These are phyloP conservation scores for Trypanosoma brucei DNA, from an alignment of 208 protist species.

Conservation along the genomic window DNA sequence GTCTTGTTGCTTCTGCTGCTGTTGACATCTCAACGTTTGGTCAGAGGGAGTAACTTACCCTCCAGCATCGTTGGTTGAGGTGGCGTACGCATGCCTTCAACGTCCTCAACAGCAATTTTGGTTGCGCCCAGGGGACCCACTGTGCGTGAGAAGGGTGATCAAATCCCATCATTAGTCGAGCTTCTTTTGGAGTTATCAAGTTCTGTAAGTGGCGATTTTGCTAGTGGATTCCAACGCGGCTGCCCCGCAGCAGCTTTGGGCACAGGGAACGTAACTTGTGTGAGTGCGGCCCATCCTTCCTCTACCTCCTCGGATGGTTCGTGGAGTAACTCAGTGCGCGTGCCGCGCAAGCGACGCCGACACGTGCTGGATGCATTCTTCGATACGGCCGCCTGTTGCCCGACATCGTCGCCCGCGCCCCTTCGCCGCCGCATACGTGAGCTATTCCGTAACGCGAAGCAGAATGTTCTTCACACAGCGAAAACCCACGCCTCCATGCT, in stretches of 20 bases:
- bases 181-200: constrained; percentile 17
- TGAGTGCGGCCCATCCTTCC: not conserved
- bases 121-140: not conserved
- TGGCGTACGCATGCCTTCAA: not conserved
- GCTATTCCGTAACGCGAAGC: constrained; percentile 14
- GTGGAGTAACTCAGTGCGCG: not conserved
- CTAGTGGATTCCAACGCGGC: not conserved
- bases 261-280: not conserved
- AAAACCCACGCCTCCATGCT: constrained; percentile 35
- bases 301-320: not conserved
- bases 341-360: constrained; percentile 17
- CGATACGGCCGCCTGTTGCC: constrained; percentile 5
- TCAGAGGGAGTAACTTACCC: not conserved
- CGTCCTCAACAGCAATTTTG: not conserved
- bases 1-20: not conserved
- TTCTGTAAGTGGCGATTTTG: not conserved
- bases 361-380: constrained; percentile 22
- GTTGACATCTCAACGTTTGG: not conserved
- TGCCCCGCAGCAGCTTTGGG: not conserved
- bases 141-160: not conserved
- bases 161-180: constrained; percentile 8
- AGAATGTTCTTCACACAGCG: constrained; percentile 14
- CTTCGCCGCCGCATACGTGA: constrained; percentile 7
- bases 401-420: not conserved
- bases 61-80: not conserved